Percentiles rank a stretch among this genome's conserved stretches.
Evolutionary conservation across 148 eudicot species (phyloP).

Genomic region (Spergularia bocconei): DNA sequence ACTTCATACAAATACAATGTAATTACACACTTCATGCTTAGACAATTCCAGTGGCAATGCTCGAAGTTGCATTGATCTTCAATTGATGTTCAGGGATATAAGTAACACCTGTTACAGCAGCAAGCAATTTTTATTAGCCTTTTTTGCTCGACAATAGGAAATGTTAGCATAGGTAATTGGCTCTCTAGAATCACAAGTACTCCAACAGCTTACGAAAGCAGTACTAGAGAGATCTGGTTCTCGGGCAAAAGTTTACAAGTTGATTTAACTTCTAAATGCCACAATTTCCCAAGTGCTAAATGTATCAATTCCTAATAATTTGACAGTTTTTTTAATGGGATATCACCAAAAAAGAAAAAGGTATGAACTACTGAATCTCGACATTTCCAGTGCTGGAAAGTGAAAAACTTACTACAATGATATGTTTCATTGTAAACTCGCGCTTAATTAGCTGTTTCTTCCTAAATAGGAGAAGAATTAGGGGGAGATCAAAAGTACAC

Average conservation of each 20-base stretch:
- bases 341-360: no score
- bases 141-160: neutral
- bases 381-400: no score
- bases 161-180: neutral
- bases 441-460: no score
- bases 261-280: neutral
- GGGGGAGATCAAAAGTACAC: no score
- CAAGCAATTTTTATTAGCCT: slow-evolving; percentile 10
- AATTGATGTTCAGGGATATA: slow-evolving; percentile 85
- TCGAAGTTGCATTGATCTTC: slow-evolving; percentile 89
- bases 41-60: slow-evolving; percentile 68
- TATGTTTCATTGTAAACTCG: no score
- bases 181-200: no score
- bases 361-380: no score
- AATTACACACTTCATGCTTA: slow-evolving; percentile 24
- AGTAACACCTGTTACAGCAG: slow-evolving; percentile 50
- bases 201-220: no score
- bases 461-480: no score
- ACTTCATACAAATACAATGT: slow-evolving; percentile 24
- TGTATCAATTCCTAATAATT: neutral
- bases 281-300: neutral
- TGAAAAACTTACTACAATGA: no score
- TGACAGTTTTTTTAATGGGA: no score
- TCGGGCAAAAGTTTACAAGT: neutral
- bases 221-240: no score